phyloP scores from a whole-genome alignment of 805 yeast species.

The Kuraishia capsulata region DNA sequence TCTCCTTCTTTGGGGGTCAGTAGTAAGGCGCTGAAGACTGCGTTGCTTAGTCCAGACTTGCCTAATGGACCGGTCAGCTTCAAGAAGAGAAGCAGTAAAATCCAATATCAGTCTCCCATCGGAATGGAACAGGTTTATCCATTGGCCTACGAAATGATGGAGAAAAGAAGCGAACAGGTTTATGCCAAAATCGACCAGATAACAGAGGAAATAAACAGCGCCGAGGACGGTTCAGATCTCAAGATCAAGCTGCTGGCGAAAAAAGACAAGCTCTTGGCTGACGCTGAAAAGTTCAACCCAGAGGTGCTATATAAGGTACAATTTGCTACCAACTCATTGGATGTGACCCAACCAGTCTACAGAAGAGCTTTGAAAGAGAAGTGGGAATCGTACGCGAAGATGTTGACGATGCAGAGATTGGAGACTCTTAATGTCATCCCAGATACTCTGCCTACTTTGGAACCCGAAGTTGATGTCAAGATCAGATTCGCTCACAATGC shows the following conservation, averaged over 20 bases:
- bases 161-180: constrained; percentile 30
- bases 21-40: constrained; percentile 15
- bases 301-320: constrained; percentile 68
- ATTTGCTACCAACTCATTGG: constrained; percentile 39
- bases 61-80: constrained; percentile 48
- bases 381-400: constrained; percentile 65
- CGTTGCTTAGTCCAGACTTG: constrained; percentile 20
- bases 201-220: constrained; percentile 17
- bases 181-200: constrained; percentile 31
- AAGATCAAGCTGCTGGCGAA: constrained; percentile 12
- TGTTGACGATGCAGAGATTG: constrained; percentile 85
- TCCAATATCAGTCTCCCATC: constrained; percentile 56
- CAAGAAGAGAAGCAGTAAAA: constrained; percentile 29
- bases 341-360: constrained; percentile 72
- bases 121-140: constrained; percentile 69
- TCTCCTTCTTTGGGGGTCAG: constrained; percentile 20
- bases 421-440: constrained; percentile 84
- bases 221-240: constrained; percentile 9
- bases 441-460: constrained; percentile 85
- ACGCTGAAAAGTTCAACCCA: constrained; percentile 74
- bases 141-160: constrained; percentile 50
- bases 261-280: constrained; percentile 27
- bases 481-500: constrained; percentile 68
- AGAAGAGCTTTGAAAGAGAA: constrained; percentile 56
- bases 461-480: constrained; percentile 68